Evolutionary conservation across 2,329 filamentous ascomycete species (phyloP).

Genomic region (Fonsecaea monophora): DNA sequence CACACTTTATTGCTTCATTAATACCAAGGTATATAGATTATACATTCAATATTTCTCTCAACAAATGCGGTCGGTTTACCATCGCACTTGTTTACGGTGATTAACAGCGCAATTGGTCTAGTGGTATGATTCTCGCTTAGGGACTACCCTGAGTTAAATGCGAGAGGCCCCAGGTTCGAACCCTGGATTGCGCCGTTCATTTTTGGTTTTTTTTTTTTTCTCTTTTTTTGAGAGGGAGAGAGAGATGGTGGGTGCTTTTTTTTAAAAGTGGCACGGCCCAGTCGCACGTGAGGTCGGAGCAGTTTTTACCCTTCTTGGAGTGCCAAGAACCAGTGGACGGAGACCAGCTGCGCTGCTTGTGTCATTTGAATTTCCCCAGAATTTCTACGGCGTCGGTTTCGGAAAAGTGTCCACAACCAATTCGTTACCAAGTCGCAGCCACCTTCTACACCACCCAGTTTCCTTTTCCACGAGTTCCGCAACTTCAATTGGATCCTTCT

Average conservation of each 20-base stretch:
- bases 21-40: neutral
- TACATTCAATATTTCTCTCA: neutral
- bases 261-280: too few species aligned
- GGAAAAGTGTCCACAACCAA: conserved; percentile 31
- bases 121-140: conserved; percentile 43
- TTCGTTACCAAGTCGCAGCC: neutral
- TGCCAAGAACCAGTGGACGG: neutral
- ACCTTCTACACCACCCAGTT: neutral
- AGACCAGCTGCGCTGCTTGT: neutral
- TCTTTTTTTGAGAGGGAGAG: too few species aligned
- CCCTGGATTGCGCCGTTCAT: conserved; percentile 32
- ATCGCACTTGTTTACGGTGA: neutral
- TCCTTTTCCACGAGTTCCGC: neutral
- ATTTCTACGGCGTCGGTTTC: conserved; percentile 14
- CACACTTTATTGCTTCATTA: too few species aligned
- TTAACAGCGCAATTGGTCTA: conserved; percentile 31
- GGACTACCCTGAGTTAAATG: conserved; percentile 36
- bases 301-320: too few species aligned
- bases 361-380: conserved; percentile 27
- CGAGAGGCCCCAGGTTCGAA: conserved; percentile 39
- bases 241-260: too few species aligned
- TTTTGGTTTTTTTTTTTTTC: neutral
- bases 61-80: neutral
- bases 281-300: too few species aligned
- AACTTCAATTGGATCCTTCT: conserved; percentile 6